Evolutionary conservation across 2,329 filamentous ascomycete species (phyloP), one percentile per base, ranked within the genome.

Genomic region (Colletotrichum shisoi): DNA sequence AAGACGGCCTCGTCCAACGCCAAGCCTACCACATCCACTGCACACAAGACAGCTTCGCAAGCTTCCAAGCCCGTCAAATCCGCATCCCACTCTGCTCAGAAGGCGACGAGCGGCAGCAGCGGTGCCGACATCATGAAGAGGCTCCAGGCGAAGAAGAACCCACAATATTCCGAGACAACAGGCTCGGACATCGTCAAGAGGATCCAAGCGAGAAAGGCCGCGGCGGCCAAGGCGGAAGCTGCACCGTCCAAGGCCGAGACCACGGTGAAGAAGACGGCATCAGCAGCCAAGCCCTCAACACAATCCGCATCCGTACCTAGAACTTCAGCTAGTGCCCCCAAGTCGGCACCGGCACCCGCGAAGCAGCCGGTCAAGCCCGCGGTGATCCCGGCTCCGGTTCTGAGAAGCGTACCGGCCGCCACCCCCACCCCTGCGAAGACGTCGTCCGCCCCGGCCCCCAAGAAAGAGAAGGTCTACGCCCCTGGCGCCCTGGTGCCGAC

Each of bases 101-200:
- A 51, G 37, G 24, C 45, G 5, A 11, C 56, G 3, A 37, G 44
- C 13, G 49, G 39, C 5, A 40, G 37, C 24, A 57, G 37, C 5
- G 53, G 61, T 9, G 42, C 60, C 7, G 60, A 63, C 5, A 57
- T 63, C 11, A 19, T 63, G 2, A 57, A 49, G 34, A 56, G 53
- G 12, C n/a, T 63, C 2, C 56, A 53, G 19, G 57, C 40, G 48
- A 63, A 63, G 52, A 63, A 63, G 52, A 63, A 21, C 3, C 24
- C 63, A 3, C 52, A 67, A 19, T 42, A 53, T 17, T 45, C 65
- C 0, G 40, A 56, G 3, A 60, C 56, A 1, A 65, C 54, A 0
- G 65, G 65, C 2, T 44, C 48, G 2, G 65, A 68, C 7, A 68
- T 68, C 1, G 17, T 68, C 15, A 63, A 63, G 21, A 44, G 65